phyloP scores from a whole-genome alignment of 2,329 filamentous ascomycete species.

The Chaetomiaceae sp. region DNA sequence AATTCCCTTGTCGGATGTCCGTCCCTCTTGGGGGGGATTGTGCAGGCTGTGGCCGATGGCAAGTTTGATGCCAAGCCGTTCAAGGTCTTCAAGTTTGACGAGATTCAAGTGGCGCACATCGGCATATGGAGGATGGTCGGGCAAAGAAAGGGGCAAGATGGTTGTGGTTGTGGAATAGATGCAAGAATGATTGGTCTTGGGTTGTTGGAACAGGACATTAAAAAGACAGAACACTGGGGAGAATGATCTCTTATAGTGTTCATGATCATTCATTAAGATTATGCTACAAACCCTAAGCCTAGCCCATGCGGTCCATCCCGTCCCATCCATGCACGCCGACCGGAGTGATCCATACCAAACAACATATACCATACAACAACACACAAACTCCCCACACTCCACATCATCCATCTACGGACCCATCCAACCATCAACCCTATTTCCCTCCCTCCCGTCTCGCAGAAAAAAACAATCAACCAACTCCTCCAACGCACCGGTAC shows the following conservation, averaged over 20 bases:
- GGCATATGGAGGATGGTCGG: slow-evolving; percentile 31
- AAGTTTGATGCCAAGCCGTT: slow-evolving; percentile 34
- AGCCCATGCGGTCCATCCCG: neutral
- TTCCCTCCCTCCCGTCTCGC: neutral
- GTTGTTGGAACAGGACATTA: too few species aligned
- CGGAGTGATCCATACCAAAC: slow-evolving; percentile 3
- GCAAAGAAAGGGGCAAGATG: slow-evolving; percentile 36
- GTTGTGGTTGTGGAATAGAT: slow-evolving; percentile 26
- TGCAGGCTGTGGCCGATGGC: slow-evolving; percentile 34
- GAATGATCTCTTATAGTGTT: too few species aligned
- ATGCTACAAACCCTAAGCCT: slow-evolving; percentile 5
- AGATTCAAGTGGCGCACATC: slow-evolving; percentile 36
- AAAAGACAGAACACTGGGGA: too few species aligned
- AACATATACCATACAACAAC: neutral
- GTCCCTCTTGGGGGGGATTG: slow-evolving; percentile 37
- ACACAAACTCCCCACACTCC: slow-evolving; percentile 8
- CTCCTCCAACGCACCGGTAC: neutral
- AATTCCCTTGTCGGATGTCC: slow-evolving; percentile 37
- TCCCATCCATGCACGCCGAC: slow-evolving; percentile 4
- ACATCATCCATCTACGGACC: neutral
- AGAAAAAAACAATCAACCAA: neutral
- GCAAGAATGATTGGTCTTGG: too few species aligned
- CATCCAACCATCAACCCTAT: neutral
- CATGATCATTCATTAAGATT: slow-evolving; percentile 14
- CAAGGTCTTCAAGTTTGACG: slow-evolving; percentile 32